Conservation (phyloP, 345 rosid species). For the Ceriops tagal region DNA sequence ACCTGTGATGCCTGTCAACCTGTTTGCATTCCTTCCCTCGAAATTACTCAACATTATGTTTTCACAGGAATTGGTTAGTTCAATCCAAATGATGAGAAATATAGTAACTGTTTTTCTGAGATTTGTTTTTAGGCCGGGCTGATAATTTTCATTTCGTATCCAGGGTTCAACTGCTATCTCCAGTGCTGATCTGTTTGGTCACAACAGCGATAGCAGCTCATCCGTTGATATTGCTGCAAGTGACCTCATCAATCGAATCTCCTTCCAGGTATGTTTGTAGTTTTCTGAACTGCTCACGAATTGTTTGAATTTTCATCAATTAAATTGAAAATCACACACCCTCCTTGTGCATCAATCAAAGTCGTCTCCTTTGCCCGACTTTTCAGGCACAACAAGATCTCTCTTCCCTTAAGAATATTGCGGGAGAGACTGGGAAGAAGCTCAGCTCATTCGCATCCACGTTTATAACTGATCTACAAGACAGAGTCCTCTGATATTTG, state of each 20-base stretch:
- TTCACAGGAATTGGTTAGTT: neutral
- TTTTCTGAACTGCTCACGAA: neutral
- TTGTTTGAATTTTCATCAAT: neutral
- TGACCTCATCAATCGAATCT: slow-evolving; percentile 75
- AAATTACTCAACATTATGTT: neutral
- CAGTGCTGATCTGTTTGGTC: slow-evolving; percentile 91
- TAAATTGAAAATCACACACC: neutral
- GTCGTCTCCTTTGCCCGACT: neutral
- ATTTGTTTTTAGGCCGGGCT: neutral
- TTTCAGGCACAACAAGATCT: slow-evolving; percentile 90
- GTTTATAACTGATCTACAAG: slow-evolving; percentile 79
- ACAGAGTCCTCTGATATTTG: slow-evolving; percentile 62
- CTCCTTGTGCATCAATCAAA: no score
- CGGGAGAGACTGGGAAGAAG: slow-evolving; percentile 92
- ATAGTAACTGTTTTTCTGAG: neutral
- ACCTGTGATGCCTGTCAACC: no score
- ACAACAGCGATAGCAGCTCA: slow-evolving; percentile 36
- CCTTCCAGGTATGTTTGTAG: slow-evolving; percentile 65
- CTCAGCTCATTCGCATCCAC: slow-evolving; percentile 75
- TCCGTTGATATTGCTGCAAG: slow-evolving; percentile 69
- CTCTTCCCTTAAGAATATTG: slow-evolving; percentile 76
- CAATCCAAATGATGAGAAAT: neutral
- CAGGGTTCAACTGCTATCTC: slow-evolving; percentile 95
- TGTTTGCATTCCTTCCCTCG: no score
- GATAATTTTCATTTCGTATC: neutral